A percentile compares a stretch with the other conserved stretches of the same genome.
Evolutionary conservation across 2,329 filamentous ascomycete genomes (phyloP).

Genomic region (Mycosphaerella arachidis): DNA sequence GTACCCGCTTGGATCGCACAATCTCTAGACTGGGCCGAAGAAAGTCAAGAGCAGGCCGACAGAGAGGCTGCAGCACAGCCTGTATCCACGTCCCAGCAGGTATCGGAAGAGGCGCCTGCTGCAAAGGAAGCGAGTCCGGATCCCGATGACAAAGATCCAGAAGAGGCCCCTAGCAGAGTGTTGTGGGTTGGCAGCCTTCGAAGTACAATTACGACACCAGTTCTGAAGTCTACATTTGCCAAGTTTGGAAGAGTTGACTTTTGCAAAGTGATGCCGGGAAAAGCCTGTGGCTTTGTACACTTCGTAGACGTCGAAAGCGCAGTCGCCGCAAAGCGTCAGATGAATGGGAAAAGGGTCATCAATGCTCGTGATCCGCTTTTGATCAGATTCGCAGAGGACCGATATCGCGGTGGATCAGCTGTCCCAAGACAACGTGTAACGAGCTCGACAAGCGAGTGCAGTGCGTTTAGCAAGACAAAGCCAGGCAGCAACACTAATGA

Average conservation of each 20-base stretch:
- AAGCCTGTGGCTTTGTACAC: neutral
- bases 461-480: neutral
- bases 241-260: neutral
- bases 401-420: neutral
- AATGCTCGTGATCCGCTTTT: neutral
- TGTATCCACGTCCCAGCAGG: neutral
- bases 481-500: neutral
- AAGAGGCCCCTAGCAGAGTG: neutral
- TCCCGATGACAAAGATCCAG: neutral
- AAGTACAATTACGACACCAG: too few relatives aligned
- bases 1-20: neutral
- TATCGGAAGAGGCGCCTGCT: neutral
- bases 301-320: neutral
- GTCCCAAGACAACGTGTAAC: neutral
- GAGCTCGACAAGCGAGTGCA: neutral
- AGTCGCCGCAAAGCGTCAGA: neutral
- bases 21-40: constrained; percentile 3
- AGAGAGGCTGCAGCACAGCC: neutral
- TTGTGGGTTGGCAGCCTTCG: neutral
- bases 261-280: neutral
- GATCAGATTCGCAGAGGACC: neutral
- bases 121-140: neutral
- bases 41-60: constrained; percentile 2
- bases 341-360: neutral
- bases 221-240: neutral